Evolutionary conservation across 148 eudicot species (phyloP).

Genomic region (Dianthus caryophyllus): DNA sequence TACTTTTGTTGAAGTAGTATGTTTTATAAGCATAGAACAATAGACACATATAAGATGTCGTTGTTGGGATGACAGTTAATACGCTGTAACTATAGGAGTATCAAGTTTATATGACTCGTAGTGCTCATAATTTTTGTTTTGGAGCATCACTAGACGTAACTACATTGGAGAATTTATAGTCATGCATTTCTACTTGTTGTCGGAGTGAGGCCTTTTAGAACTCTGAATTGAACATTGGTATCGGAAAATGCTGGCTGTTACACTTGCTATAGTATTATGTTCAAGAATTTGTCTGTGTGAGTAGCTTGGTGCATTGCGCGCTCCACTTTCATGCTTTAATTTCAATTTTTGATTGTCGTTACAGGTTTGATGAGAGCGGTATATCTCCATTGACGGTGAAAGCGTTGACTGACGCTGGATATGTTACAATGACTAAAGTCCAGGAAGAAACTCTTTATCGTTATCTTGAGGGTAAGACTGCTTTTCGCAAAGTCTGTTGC

Average conservation of each 20-base stretch:
- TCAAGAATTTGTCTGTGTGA: not conserved
- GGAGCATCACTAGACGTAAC: not conserved
- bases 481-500: not conserved
- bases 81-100: not conserved
- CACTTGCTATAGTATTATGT: not conserved
- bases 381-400: constrained; percentile 70
- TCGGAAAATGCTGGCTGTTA: not conserved
- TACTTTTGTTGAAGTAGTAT: not conserved
- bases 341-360: constrained; percentile 8
- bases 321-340: not conserved
- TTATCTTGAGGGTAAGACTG: constrained; percentile 64
- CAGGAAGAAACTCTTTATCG: constrained; percentile 73
- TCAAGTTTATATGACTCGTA: not conserved
- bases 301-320: too few relatives aligned
- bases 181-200: too few relatives aligned
- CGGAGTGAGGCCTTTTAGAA: not conserved
- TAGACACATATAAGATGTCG: not conserved
- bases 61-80: not conserved
- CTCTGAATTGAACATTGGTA: not conserved
- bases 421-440: constrained; percentile 77
- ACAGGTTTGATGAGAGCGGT: constrained; percentile 83
- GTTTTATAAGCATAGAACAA: not conserved
- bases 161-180: not conserved
- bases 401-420: constrained; percentile 78
- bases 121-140: not conserved